Evolutionary conservation across 2,329 filamentous ascomycete genomes (phyloP).

Genomic region (Penicillium sclerotiorum): DNA sequence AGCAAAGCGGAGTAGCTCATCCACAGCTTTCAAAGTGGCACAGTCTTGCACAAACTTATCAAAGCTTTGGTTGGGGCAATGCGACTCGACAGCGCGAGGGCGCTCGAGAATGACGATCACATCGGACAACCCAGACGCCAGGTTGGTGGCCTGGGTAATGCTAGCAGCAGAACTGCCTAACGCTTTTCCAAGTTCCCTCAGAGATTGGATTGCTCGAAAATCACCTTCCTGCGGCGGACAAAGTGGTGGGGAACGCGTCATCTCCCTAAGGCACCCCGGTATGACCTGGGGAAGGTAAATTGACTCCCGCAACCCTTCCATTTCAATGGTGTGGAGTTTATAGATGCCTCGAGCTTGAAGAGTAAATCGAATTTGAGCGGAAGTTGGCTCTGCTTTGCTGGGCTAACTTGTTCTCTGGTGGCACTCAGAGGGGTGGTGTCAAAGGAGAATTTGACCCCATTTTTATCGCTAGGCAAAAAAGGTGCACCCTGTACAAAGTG

Average conservation of each 20-base stretch:
- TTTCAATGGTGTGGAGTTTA: no score
- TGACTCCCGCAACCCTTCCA: no score
- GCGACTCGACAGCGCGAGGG: background rate
- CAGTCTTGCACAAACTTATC: background rate
- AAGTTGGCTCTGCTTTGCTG: no score
- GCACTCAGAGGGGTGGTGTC: no score
- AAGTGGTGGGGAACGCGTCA: background rate
- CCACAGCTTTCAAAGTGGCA: background rate
- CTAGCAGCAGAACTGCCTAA: background rate
- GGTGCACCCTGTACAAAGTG: no score
- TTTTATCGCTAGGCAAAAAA: no score
- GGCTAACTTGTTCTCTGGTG: no score
- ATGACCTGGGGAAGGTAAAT: no score
- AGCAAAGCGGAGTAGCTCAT: background rate
- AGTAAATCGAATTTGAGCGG: no score
- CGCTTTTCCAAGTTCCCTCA: background rate
- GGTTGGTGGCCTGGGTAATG: background rate
- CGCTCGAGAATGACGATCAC: background rate
- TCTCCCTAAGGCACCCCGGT: no score
- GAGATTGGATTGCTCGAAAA: background rate
- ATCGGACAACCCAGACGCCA: background rate
- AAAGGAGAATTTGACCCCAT: no score
- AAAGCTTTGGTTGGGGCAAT: background rate
- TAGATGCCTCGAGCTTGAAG: no score
- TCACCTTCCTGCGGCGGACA: background rate